Evolutionary conservation across 1,284 basidiomycete genomes (phyloP).

Genomic region (Abortiporus biennis): DNA sequence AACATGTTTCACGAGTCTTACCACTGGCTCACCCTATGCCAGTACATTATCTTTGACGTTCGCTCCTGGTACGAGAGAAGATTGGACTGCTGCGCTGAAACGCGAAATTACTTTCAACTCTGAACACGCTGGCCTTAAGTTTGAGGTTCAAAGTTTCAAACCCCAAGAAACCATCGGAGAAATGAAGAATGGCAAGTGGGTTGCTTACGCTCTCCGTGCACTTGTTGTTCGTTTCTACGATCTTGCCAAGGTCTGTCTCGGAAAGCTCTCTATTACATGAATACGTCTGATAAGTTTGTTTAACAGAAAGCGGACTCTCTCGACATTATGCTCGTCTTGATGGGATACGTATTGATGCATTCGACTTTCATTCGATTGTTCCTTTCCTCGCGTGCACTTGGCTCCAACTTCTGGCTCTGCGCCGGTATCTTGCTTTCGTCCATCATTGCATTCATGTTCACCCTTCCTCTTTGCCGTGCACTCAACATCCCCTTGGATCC

Average conservation of each 20-base stretch:
- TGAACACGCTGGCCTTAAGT: constrained; percentile 37
- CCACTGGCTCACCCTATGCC: no score
- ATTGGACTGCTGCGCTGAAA: constrained; percentile 43
- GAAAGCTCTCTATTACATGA: background rate
- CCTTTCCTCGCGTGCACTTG: constrained; percentile 80
- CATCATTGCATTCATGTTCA: constrained; percentile 84
- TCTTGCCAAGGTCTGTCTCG: constrained; percentile 63
- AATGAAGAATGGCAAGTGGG: constrained; percentile 77
- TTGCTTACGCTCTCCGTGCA: constrained; percentile 80
- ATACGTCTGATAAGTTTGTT: constrained; percentile 1
- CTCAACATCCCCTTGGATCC: constrained; percentile 89
- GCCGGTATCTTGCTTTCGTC: constrained; percentile 81
- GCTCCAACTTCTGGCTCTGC: constrained; percentile 87
- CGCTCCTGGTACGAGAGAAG: constrained; percentile 39
- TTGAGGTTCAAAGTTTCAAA: constrained; percentile 31
- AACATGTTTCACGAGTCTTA: constrained; percentile 36
- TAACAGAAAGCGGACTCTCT: constrained; percentile 86
- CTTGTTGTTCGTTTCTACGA: constrained; percentile 83
- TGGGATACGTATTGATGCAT: constrained; percentile 96
- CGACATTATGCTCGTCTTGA: constrained; percentile 93
- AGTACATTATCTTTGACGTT: constrained; percentile 59
- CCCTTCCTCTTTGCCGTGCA: constrained; percentile 81
- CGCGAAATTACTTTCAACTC: constrained; percentile 25
- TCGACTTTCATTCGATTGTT: constrained; percentile 89
- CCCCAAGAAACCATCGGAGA: constrained; percentile 49